phyloP scores from a whole-genome alignment of 805 yeast genomes.

The Teunomyces panamensis region DNA sequence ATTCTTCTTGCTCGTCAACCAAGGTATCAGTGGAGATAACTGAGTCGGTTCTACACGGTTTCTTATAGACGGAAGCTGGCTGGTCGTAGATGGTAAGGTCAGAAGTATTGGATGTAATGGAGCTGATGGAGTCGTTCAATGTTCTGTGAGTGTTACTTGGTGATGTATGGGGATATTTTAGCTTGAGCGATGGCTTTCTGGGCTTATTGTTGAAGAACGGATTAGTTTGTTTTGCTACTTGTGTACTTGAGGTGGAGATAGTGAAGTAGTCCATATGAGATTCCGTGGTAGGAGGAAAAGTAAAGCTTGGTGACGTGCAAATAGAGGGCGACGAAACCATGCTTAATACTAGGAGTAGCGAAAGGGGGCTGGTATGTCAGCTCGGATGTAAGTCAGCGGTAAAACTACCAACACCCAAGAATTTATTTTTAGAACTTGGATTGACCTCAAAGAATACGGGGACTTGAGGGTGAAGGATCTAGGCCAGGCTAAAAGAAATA shows the following conservation, averaged over 20 bases:
- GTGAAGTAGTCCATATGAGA: constrained; percentile 16
- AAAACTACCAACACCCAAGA: neutral
- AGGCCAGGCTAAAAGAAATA: neutral
- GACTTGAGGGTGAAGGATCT: neutral
- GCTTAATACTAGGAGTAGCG: neutral
- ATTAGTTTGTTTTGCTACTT: neutral
- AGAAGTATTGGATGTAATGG: constrained; percentile 28
- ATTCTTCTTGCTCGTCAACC: constrained; percentile 19
- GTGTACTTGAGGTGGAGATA: constrained; percentile 2
- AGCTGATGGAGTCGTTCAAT: constrained; percentile 22
- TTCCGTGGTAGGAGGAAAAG: constrained; percentile 14
- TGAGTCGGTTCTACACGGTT: constrained; percentile 14
- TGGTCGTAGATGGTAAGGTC: constrained; percentile 17
- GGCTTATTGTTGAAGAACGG: neutral
- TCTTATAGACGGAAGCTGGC: constrained; percentile 4
- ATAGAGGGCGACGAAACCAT: constrained; percentile 19
- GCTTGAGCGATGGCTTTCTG: neutral
- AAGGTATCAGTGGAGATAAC: constrained; percentile 30
- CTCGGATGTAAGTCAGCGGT: neutral
- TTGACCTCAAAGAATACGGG: neutral
- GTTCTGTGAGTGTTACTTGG: constrained; percentile 5
- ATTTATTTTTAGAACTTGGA: neutral
- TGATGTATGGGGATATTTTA: neutral
- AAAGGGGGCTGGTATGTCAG: neutral
- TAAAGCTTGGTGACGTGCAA: constrained; percentile 21